Evolutionary conservation across 495 filamentous ascomycete genomes (phyloP), one percentile per base, ranked within the genome.

Genomic region (Chaetomium tenue): DNA sequence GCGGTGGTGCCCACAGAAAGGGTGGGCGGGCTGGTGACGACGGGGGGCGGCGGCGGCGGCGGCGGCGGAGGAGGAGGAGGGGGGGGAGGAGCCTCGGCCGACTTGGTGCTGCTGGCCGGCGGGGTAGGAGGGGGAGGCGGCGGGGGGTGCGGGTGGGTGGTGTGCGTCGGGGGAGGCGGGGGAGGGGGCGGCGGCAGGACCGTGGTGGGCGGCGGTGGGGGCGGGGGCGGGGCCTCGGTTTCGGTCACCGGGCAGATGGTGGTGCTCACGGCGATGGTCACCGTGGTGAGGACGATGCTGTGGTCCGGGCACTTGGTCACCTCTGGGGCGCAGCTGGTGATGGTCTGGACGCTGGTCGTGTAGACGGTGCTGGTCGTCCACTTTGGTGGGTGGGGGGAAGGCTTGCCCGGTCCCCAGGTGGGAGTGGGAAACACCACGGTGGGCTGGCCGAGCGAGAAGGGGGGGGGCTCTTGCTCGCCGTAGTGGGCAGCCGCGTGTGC

Each of bases 311-410:
- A 71, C 55, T 61, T 51, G 58, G 71, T 53, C 47, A 68, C 25
- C 44, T 53, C 22, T 13, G 72, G 68, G 12, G 59, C 44, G 68
- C 70, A 78, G 58, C 63, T 64, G 26, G 66, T 71, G 68, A 75
- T 71, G 60, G 74, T 75, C 30, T 67, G 61, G 23, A 65, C 62
- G 22, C 42, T 61, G 61, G 61, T 76, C 30, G 67, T 67, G 47
- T 69, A 75, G 68, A 74, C 62, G 54, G 76, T 76, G 63, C 58
- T 76, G 40, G 73, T 71, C 2, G 76, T 75, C 72, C 70, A 71
- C 56, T 70, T 63, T n/a, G 55, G 26, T 16, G 44, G 40, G 52
- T 44, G 28, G 3, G 52, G 53, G 25, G 6, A 4, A 3, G 44
- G 48, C 9, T 25, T 15, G 23, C 16, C 39, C 9, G 33, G 51